phyloP scores from a whole-genome alignment of 768 basidiomycete species.

The Pulveroboletus sp. region DNA sequence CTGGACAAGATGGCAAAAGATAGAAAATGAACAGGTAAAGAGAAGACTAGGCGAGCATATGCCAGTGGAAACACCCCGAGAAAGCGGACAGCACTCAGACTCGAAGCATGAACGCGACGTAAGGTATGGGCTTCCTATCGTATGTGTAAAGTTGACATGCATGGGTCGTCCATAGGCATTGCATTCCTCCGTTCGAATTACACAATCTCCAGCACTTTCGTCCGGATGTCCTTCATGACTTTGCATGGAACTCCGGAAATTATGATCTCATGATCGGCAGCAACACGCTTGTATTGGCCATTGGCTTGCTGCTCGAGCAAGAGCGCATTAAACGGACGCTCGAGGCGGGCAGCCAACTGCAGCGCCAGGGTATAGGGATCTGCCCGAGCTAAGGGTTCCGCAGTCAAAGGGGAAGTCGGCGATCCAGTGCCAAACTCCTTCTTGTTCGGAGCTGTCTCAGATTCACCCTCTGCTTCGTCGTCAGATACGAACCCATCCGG shows the following conservation, averaged over 20 bases:
- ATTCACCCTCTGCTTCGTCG: not conserved
- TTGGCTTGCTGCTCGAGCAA: conserved; percentile 1
- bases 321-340: conserved; percentile 1
- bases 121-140: no score
- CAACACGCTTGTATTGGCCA: conserved; percentile 17
- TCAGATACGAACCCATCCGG: not conserved
- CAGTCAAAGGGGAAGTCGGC: not conserved
- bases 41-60: no score
- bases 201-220: not conserved
- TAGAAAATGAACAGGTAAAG: no score
- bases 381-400: not conserved
- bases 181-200: no score
- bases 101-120: no score
- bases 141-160: no score
- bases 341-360: conserved; percentile 1
- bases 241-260: not conserved
- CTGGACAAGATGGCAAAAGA: no score
- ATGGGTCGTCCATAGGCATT: no score
- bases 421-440: not conserved
- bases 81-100: no score
- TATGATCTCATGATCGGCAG: conserved; percentile 3
- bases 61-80: no score
- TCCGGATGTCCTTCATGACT: not conserved
- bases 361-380: not conserved
- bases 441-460: not conserved